Base-by-base conservation (phyloP, 371 early-diverging fungal genomes). In the Blyttiomyces sp. region DNA sequence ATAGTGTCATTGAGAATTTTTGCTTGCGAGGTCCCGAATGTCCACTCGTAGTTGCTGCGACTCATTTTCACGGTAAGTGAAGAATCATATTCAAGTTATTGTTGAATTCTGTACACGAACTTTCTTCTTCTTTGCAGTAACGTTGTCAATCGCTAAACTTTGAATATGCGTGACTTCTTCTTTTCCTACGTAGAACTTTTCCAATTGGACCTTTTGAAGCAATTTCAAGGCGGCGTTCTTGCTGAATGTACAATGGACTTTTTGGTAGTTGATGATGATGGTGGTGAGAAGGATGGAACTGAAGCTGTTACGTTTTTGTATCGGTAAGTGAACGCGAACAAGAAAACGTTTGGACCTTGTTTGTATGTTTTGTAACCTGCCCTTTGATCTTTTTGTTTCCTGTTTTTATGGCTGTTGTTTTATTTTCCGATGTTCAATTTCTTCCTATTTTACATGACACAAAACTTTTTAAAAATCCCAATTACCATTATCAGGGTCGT, bases 41-140 rank as follows among this genome's bases (percentile, higher is more conserved):
- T 52, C 78, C 78, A 30, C 46, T 58, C 1, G 67, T 83, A 1
- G n/a, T 86, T 1, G 77, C 83, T 0, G 80, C 82, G 23, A 86
- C 88, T 0, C 88, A 87, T 58, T 86, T 86, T 61, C 86, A 87
- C 66, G 85, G 84, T 77, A 73, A 34, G 21, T 28, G 31, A 35
- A 11, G 33, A 31, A 23, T 48, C 17, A 32, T 26, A 19, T 28
- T n/a, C 43, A 36, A 19, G 19, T 34, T 33, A 2, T 21, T 26
- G 16, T 42, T 13, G 11, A 16, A 49, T n/a, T 50, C 13, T 36
- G 4, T 39, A 21, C 23, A n/a, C 31, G 51, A 17, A 16, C 24
- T 3, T 48, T 24, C 24, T 24, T 16, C 9, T 46, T 16, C 17
- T 46, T 46, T 46, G 11, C 9, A 46, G 9, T 46, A 7, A 26